Evolutionary conservation across 495 filamentous ascomycete species (phyloP).

Genomic region (Penicillium crystallinum): DNA sequence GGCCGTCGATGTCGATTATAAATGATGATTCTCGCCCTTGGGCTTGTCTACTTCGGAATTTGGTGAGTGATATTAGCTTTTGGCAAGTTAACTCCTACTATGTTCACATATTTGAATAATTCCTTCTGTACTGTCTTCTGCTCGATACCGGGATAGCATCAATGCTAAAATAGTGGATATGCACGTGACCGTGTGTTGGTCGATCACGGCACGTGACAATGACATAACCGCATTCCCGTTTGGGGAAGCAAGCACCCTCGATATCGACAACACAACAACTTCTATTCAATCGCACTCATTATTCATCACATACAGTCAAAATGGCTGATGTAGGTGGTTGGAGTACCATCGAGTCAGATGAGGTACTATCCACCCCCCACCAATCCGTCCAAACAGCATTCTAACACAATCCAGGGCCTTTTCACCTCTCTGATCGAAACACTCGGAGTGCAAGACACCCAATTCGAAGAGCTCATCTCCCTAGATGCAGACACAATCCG

Average conservation of each 20-base stretch:
- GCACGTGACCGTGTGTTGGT: background rate
- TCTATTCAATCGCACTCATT: background rate
- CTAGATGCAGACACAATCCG: constrained; percentile 78
- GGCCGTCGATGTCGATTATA: too few relatives aligned
- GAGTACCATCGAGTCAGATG: constrained; percentile 89
- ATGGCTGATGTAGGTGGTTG: constrained; percentile 54
- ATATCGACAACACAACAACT: background rate
- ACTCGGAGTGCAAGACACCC: constrained; percentile 85
- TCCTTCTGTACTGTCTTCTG: background rate
- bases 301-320: background rate
- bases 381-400: background rate
- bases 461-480: constrained; percentile 94
- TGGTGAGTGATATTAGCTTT: too few relatives aligned
- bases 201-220: constrained; percentile 2
- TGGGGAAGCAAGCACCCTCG: constrained; percentile 1
- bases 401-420: constrained; percentile 61
- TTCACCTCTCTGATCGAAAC: constrained; percentile 93
- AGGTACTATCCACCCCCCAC: constrained; percentile 52
- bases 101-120: too few relatives aligned
- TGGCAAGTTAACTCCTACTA: too few relatives aligned
- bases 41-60: too few relatives aligned
- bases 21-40: too few relatives aligned
- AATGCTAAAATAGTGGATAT: background rate
- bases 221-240: constrained; percentile 9
- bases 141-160: too few relatives aligned